Base-by-base conservation (phyloP, 805 yeast species). In the Debaryomyces castellii region DNA sequence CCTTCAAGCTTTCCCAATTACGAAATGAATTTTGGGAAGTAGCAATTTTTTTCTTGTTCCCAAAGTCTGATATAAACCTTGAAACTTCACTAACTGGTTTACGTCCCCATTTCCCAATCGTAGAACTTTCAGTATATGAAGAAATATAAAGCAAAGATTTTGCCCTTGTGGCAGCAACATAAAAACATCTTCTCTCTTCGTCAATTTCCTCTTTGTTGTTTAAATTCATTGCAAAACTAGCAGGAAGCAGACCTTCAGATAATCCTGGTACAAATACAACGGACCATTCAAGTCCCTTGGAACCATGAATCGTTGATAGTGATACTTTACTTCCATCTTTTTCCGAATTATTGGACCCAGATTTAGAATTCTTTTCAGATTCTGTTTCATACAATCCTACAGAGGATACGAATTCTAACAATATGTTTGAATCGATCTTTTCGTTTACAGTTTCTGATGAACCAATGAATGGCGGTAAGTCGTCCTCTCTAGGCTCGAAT, bases 281-380 rank as follows among this genome's bases (percentile, higher is more conserved):
- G 0, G 96, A 92, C 97, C 98, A 92, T 60, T 92, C 99, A 2
- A 91, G 71, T 1, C 99, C 99, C 61, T 92, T 92, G 1, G 97
- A 82, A 0, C 90, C 89, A 60, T 92, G 99, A 10, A 92, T 85
- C 0, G 98, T 94, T 0, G 96, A 85, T 0, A 92, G 44, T 4
- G 74, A 65, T 42, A 55, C 69, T 48, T 58, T 64, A 5, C 67
- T 67, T 23, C 20, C 23, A 14, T 40, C 18, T 4, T 28, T 27
- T 23, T 46, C 42, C n/a, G n/a, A n/a, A 9, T n/a, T 34, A 2
- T 43, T 8, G 8, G 24, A 22, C 24, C n/a, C 44, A 1, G 45
- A 35, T 5, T 51, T 51, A 14, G 47, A 48, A 12, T 51, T 54
- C 14, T 57, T 58, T 5, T 51, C 53, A 1, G 53, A 43, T 17